phyloP scores from a whole-genome alignment of 257 asterid genomes.

The Jasminum sambac region DNA sequence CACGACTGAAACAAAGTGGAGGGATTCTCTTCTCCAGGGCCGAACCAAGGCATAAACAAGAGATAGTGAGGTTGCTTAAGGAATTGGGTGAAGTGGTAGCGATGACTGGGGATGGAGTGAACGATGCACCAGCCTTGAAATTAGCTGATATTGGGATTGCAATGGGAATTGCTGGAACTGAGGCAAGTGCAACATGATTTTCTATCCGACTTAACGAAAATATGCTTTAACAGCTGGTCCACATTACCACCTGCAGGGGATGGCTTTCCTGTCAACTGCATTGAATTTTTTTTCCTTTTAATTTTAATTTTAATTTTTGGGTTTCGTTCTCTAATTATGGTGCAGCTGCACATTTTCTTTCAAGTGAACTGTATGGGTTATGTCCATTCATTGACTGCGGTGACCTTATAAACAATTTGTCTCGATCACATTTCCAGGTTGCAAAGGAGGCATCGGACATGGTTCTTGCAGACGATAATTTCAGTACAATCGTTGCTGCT shows the following conservation, averaged over 20 bases:
- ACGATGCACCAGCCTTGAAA: conserved; percentile 94
- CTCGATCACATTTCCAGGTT: conserved; percentile 45
- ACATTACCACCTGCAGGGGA: neutral
- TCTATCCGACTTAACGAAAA: conserved; percentile 4
- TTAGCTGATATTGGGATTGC: conserved; percentile 98
- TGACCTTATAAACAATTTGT: conserved; percentile 1
- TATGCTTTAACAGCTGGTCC: neutral
- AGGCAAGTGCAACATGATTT: conserved; percentile 42
- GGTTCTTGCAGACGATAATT: conserved; percentile 98
- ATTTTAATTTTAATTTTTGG: too few relatives aligned
- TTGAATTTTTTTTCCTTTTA: too few relatives aligned
- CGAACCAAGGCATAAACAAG: conserved; percentile 98
- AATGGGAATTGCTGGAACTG: conserved; percentile 98
- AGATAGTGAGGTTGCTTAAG: conserved; percentile 95
- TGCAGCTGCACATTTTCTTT: neutral
- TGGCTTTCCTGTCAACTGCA: too few relatives aligned
- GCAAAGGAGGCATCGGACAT: conserved; percentile 99
- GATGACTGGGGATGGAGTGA: conserved; percentile 99
- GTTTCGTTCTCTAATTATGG: too few relatives aligned
- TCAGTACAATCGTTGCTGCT: conserved; percentile 92
- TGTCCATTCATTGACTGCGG: neutral
- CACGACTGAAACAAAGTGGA: conserved; percentile 66
- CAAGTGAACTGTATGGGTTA: neutral
- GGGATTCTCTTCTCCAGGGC: conserved; percentile 99
- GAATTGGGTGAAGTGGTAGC: conserved; percentile 97